Evolutionary conservation across 345 rosid species (phyloP).

Genomic region (Brassica incana): DNA sequence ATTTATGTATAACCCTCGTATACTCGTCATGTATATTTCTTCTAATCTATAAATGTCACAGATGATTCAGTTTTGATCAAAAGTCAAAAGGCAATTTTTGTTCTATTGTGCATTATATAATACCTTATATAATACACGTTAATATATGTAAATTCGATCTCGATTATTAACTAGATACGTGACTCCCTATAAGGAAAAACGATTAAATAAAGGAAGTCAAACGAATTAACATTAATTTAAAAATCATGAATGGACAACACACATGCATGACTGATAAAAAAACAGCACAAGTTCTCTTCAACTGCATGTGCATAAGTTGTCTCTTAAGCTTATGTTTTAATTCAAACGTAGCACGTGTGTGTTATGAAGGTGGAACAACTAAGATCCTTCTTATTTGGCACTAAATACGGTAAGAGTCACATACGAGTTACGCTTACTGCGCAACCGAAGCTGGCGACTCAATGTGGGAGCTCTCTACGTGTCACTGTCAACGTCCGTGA

Average conservation of each 20-base stretch:
- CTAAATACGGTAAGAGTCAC: conserved; percentile 29
- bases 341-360: conserved; percentile 31
- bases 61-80: not conserved
- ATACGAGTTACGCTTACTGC: conserved; percentile 31
- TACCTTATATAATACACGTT: not conserved
- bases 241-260: conserved; percentile 6
- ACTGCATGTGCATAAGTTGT: conserved; percentile 35
- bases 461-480: conserved; percentile 17
- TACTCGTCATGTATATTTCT: not conserved
- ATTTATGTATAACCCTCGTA: not conserved
- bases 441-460: conserved; percentile 25
- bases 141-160: conserved; percentile 1
- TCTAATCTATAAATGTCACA: not conserved
- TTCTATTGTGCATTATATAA: not conserved
- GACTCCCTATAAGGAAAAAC: not conserved
- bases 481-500: not conserved
- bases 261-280: conserved; percentile 15
- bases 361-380: conserved; percentile 31
- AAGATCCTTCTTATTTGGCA: conserved; percentile 36
- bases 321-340: conserved; percentile 9
- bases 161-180: not conserved
- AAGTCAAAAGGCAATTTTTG: conserved; percentile 15
- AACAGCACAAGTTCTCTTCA: conserved; percentile 37
- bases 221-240: not conserved
- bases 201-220: not conserved